phyloP scores from a whole-genome alignment of 495 filamentous ascomycete genomes.

The Stereocaulon alpinum region DNA sequence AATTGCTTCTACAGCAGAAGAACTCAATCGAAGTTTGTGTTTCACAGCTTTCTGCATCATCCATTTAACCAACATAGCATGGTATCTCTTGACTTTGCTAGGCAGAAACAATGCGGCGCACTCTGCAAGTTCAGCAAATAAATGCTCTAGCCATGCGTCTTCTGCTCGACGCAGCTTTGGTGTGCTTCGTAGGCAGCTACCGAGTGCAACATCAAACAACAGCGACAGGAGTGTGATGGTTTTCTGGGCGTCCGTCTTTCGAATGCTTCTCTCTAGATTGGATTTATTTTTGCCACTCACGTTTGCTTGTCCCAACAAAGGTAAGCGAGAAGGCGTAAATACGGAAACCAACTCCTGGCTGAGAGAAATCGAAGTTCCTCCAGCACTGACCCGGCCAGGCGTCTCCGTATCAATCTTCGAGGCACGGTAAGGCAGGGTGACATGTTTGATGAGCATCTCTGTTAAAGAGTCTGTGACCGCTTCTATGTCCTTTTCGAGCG shows the following conservation, averaged over 20 bases:
- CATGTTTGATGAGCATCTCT: slow-evolving; percentile 53
- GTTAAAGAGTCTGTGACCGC: slow-evolving; percentile 36
- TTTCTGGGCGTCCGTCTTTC: slow-evolving; percentile 13
- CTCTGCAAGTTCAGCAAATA: slow-evolving; percentile 46
- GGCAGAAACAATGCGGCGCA: slow-evolving; percentile 3
- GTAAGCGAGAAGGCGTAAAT: not conserved
- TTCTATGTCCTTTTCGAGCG: not conserved
- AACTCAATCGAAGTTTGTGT: slow-evolving; percentile 25
- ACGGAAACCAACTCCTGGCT: not conserved
- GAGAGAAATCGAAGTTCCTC: not conserved
- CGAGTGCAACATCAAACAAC: slow-evolving; percentile 50
- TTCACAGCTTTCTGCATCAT: slow-evolving; percentile 35
- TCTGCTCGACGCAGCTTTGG: slow-evolving; percentile 48
- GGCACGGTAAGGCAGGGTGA: slow-evolving; percentile 56
- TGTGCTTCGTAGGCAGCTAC: slow-evolving; percentile 41
- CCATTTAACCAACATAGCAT: slow-evolving; percentile 21
- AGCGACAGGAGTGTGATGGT: slow-evolving; percentile 22
- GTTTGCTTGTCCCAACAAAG: not conserved
- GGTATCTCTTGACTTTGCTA: slow-evolving; percentile 5
- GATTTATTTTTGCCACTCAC: not conserved
- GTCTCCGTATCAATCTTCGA: slow-evolving; percentile 33
- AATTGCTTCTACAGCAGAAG: slow-evolving; percentile 20
- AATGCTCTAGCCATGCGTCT: slow-evolving; percentile 53
- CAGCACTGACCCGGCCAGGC: not conserved
- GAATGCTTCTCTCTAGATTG: not conserved